Conservation (phyloP, 768 basidiomycete species). For the Lentinula lateritia region DNA sequence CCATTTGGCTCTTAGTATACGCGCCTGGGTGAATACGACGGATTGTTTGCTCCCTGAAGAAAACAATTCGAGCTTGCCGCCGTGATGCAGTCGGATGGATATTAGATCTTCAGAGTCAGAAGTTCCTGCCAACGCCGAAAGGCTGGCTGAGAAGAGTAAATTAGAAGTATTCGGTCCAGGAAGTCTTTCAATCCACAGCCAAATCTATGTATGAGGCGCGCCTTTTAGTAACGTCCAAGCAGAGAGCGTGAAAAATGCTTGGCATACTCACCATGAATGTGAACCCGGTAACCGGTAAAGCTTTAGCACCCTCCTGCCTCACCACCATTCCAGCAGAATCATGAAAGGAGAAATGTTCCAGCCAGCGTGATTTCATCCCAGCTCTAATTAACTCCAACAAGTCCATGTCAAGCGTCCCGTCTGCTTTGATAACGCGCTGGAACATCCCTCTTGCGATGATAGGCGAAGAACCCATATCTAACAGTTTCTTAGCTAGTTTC, state of each 20-base stretch:
- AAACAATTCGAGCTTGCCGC: conserved; percentile 52
- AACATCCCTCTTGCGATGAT: conserved; percentile 62
- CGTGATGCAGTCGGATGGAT: conserved; percentile 41
- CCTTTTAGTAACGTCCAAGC: background rate
- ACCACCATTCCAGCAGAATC: conserved; percentile 46
- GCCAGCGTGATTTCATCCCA: conserved; percentile 73
- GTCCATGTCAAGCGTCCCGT: conserved; percentile 52
- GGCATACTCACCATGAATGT: conserved; percentile 57
- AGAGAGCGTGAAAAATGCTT: background rate
- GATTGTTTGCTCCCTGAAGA: conserved; percentile 33
- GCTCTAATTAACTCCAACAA: conserved; percentile 66
- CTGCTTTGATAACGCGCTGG: conserved; percentile 43
- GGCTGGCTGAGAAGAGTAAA: conserved; percentile 31
- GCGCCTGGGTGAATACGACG: conserved; percentile 37
- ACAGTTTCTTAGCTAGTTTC: conserved; percentile 59
- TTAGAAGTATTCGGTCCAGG: conserved; percentile 26
- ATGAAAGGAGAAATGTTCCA: conserved; percentile 70
- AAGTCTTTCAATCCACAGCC: conserved; percentile 42
- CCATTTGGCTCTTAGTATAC: conserved; percentile 57
- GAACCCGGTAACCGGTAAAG: conserved; percentile 57
- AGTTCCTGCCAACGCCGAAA: conserved; percentile 9
- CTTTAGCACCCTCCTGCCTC: conserved; percentile 40
- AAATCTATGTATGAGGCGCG: conserved; percentile 28
- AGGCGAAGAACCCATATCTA: conserved; percentile 72
- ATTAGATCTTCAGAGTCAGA: conserved; percentile 24